Conservation (phyloP, 306 rosid species). For the Cucumis melo region DNA sequence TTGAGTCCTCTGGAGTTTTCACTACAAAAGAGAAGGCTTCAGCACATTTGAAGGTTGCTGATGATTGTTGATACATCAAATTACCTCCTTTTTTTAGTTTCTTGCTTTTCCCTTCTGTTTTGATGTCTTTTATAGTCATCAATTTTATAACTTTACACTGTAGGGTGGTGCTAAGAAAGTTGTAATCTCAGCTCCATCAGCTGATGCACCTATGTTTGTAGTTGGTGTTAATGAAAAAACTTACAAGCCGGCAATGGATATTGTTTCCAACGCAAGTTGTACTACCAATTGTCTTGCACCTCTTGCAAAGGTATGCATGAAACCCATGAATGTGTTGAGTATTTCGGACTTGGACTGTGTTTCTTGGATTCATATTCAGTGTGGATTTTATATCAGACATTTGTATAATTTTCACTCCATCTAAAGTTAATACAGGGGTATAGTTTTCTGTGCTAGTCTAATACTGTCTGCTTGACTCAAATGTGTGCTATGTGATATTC, state of each 20-base stretch:
- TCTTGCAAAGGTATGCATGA: constrained; percentile 71
- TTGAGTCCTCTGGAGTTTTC: constrained; percentile 91
- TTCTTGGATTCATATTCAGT: not conserved
- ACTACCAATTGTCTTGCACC: constrained; percentile 99
- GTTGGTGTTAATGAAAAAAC: constrained; percentile 82
- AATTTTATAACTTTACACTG: constrained; percentile 19
- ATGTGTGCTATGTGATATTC: not conserved
- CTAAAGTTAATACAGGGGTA: not conserved
- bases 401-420: not conserved
- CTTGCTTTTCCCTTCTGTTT: not conserved
- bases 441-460: not conserved
- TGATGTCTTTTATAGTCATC: not conserved
- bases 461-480: not conserved
- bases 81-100: not conserved
- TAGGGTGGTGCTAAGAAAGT: constrained; percentile 97
- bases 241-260: constrained; percentile 69
- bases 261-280: constrained; percentile 97
- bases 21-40: constrained; percentile 79
- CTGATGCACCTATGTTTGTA: constrained; percentile 98
- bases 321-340: not conserved
- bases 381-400: not conserved
- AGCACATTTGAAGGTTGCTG: constrained; percentile 55
- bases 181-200: constrained; percentile 95
- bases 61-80: constrained; percentile 6
- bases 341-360: not conserved